These are phyloP conservation scores for Seiridium unicorne DNA, from an alignment of 2,329 filamentous ascomycete species.

Conservation along the genomic window DNA sequence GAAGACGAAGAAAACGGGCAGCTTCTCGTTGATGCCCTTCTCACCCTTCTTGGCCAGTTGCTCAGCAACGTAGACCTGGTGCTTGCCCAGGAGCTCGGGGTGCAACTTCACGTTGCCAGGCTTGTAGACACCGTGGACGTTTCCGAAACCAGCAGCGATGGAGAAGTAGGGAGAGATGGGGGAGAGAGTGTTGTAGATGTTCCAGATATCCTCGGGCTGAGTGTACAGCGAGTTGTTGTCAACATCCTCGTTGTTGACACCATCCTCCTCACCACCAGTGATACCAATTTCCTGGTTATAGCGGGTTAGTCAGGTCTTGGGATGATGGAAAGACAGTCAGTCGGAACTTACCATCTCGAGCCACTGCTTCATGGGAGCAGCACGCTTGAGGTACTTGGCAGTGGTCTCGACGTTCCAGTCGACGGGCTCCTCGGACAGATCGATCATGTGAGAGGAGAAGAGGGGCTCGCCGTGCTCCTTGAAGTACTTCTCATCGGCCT, in stretches of 20 bases:
- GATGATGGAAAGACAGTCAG: neutral
- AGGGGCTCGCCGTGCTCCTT: constrained; percentile 89
- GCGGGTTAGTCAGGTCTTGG: neutral
- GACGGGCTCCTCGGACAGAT: constrained; percentile 88
- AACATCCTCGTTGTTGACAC: constrained; percentile 97
- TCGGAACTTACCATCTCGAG: constrained; percentile 81
- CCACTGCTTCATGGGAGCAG: constrained; percentile 97
- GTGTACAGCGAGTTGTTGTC: constrained; percentile 98
- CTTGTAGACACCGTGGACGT: constrained; percentile 99
- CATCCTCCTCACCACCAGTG: constrained; percentile 96
- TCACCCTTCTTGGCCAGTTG: constrained; percentile 49
- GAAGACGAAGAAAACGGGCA: constrained; percentile 99
- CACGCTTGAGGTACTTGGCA: constrained; percentile 88
- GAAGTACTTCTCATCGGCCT: constrained; percentile 93
- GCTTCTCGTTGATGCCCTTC: constrained; percentile 42
- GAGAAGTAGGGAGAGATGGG: constrained; percentile 95
- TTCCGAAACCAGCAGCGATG: constrained; percentile 96
- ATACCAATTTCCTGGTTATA: constrained; percentile 70
- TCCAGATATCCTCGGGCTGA: constrained; percentile 92
- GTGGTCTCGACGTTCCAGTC: constrained; percentile 92
- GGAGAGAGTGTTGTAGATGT: constrained; percentile 83
- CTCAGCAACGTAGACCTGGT: constrained; percentile 88
- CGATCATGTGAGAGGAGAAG: constrained; percentile 98
- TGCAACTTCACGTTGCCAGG: constrained; percentile 95
- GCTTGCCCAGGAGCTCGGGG: constrained; percentile 93